Evolutionary conservation across 139 green algal species (phyloP), one percentile per base, ranked within the genome.

Genomic region (Chlorella sp.): DNA sequence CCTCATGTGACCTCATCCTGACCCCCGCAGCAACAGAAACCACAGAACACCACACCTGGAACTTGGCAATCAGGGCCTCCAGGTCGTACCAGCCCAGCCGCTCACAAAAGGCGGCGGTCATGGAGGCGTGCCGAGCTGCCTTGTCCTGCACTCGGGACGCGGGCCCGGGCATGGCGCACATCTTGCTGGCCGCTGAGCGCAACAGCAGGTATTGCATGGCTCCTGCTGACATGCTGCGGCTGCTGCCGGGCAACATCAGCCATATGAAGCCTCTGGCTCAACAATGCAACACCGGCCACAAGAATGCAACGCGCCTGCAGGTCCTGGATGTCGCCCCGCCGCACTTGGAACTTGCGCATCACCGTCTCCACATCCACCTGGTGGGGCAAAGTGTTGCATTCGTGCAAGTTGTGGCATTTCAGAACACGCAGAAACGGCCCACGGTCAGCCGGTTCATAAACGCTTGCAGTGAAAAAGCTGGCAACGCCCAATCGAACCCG

Each of bases 71-170:
- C 38, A 98, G 87, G 0, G 89, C 65, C 85, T 97, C 92, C 82
- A 98, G 80, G 86, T 95, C 89, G 16, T 58, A 43, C 91, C 91
- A 97, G 62, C 92, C 92, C 85, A 97, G 81, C 76, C 93, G 90
- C 73, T 94, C 92, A 80, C 95, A 98, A 80, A 98, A 98, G 69
- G 91, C 88, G 0, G 92, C 89, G 38, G 96, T 89, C 90, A 95
- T 96, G 83, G 60, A 81, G 0, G 95, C 91, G 76, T 94, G 94
- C 58, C 87, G 84, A 28, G 78, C 86, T 0, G 89, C 86, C 22
- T 75, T 65, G 34, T 93, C 88, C 86, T 94, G 73, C 73, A 51
- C 20, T 14, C 36, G 38, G 0, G n/a, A 24, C 19, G 60, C 20
- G 60, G 60, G 11, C 20, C 30, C 6, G 20, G 40, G 64, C 19